These are phyloP conservation scores for Obelidium mucronatum DNA, from an alignment of 192 early-diverging fungal genomes.

Conservation along the genomic window DNA sequence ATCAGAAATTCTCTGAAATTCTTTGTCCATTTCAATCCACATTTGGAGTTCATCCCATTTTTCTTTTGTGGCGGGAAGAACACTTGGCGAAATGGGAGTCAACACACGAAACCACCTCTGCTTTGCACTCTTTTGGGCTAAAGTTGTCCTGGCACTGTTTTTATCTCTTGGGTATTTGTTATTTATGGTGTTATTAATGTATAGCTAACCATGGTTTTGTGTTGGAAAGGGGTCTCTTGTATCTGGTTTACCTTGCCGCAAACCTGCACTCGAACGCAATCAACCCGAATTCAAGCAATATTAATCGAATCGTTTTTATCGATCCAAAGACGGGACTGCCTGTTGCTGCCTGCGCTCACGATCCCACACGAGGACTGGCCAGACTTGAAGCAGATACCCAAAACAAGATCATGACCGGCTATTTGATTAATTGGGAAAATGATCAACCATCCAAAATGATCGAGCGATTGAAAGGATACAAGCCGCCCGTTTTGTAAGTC, in stretches of 20 bases:
- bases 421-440: slow-evolving; percentile 30
- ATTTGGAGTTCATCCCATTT: too few relatives aligned
- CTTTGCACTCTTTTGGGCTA: slow-evolving; percentile 31
- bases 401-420: slow-evolving; percentile 27
- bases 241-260: slow-evolving; percentile 6
- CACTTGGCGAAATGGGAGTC: too few relatives aligned
- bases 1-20: too few relatives aligned
- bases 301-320: background rate
- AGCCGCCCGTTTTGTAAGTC: slow-evolving; percentile 36
- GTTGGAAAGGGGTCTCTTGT: slow-evolving; percentile 7
- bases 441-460: slow-evolving; percentile 19
- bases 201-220: too few relatives aligned
- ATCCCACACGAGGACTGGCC: slow-evolving; percentile 24
- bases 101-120: background rate
- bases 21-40: too few relatives aligned
- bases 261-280: slow-evolving; percentile 10
- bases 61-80: too few relatives aligned
- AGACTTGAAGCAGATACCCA: slow-evolving; percentile 15
- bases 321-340: background rate
- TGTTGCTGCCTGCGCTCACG: background rate
- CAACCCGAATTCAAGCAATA: background rate
- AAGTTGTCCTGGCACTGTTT: slow-evolving; percentile 12
- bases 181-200: background rate
- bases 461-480: slow-evolving; percentile 4
- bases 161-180: background rate